A percentile compares a stretch with the other conserved stretches of the same genome.
Evolutionary conservation across 345 rosid genomes (phyloP).

Genomic region (Corchorus olitorius): DNA sequence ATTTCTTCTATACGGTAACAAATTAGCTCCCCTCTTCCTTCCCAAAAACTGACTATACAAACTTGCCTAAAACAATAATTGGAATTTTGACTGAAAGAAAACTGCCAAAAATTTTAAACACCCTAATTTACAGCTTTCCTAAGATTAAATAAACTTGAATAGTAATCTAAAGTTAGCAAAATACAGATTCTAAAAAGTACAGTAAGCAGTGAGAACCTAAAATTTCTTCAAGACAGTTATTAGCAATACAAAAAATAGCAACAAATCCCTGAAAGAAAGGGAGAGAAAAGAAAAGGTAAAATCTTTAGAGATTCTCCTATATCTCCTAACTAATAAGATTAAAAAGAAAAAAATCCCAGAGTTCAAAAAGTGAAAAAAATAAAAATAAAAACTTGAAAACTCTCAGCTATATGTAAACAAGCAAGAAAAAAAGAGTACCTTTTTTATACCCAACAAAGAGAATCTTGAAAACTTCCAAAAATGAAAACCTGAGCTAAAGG

Average conservation of each 20-base stretch:
- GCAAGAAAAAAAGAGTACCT: constrained; percentile 9
- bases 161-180: background rate
- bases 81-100: background rate
- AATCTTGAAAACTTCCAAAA: constrained; percentile 32
- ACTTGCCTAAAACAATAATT: constrained; percentile 2
- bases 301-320: background rate
- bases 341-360: constrained; percentile 20
- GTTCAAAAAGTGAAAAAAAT: constrained; percentile 6
- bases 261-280: constrained; percentile 11
- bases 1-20: constrained; percentile 6
- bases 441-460: constrained; percentile 21
- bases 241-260: constrained; percentile 7
- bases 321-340: background rate
- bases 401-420: background rate
- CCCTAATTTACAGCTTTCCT: constrained; percentile 8
- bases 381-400: background rate
- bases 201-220: background rate
- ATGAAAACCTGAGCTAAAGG: constrained; percentile 31
- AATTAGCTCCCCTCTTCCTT: background rate
- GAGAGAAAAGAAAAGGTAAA: constrained; percentile 9
- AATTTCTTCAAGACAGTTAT: background rate
- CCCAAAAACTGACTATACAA: background rate
- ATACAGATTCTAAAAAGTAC: background rate
- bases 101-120: background rate
- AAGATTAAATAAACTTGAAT: background rate